Evolutionary conservation across 2,329 filamentous ascomycete species (phyloP), one percentile per base, ranked within the genome.

Genomic region (Tympanopsis confertula): DNA sequence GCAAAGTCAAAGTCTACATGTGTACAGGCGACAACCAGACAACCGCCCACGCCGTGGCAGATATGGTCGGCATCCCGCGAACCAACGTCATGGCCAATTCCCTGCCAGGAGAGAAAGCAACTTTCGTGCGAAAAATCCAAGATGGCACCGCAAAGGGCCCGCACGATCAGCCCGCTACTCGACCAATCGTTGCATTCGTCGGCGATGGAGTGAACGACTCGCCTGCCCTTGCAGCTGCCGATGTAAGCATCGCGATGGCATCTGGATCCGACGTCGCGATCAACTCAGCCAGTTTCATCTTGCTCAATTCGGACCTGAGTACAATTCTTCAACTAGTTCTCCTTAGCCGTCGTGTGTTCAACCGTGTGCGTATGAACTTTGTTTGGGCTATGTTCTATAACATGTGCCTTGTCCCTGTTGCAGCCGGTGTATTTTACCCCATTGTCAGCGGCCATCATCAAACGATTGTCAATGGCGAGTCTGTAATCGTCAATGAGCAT

Each of bases 161-260:
- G 66, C 35, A 39, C 20, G 38, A 41, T 5, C 24, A 29, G 15
- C 13, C 2, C n/a, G 42, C 42, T 29, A 43, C 50, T 4, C 65
- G 71, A 15, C 66, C 68, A 1, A 69, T 83, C 2, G 75, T 93
- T 1, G 86, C 78, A 28, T 91, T 93, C 74, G 84, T 88, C 2
- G 86, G 86, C 26, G 86, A 93, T 47, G 86, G 86, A 14, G 85
- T 89, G 46, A 93, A 93, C 49, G 86, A 94, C 50, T 82, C 85
- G 0, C 85, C 86, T 0, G 86, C 86, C 2, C 71, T 94, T 3
- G 77, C 82, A 2, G 78, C 78, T 1, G 84, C 86, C 13, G 86
- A 94, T 47, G 76, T 93, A 1, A 84, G 84, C 40, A 89, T 94
- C 42, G 82, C 85, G 1, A 77, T 93, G 47, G 83, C 82, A 2